Base-by-base conservation (phyloP, 306 rosid species). In the Citrullus mucosospermus region DNA sequence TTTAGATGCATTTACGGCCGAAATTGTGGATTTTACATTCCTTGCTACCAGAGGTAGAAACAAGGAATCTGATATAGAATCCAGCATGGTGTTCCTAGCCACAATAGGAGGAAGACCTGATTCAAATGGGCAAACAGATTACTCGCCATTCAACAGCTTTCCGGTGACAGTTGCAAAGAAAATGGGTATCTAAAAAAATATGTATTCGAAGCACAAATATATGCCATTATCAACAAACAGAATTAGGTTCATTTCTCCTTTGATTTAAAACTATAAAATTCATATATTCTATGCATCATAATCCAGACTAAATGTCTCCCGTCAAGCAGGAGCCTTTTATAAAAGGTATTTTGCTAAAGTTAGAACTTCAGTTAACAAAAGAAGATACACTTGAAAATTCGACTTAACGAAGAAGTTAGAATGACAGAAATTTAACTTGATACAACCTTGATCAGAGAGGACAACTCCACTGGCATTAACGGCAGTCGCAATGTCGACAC, bases 41-140 rank as follows among this genome's bases (percentile, higher is more conserved):
- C 96, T 90, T 68, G 91, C 97, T 57, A 95, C 97, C 89, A 95
- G 87, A 17, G 99, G 99, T 82, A 95, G 97, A 75, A 89, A 82
- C 60, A 92, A 91, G 18, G 83, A 78, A 67, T 92, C 96, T 22
- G 92, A 85, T 82, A 83, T 90, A 0, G 99, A 91, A 79, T 92
- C 90, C 82, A 88, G 39, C 91, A 95, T 84, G 17, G 99, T 91
- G 76, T 85, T 91, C 73, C 99, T 91, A 14, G 99, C 97, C 55
- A 95, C 96, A 82, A 95, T 87, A 56, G 95, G 87, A 25, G 99
- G 99, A 87, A 92, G 96, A 61, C 97, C 98, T 95, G 84, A 81
- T 75, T 15, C 71, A 46, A 76, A 48, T 8, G 57, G 34, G 58
- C 80, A 80, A 82, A 72, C 57, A 43, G 30, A 68, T 80, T 58